Evolutionary conservation across 2,329 filamentous ascomycete genomes (phyloP), one percentile per base, ranked within the genome.

Genomic region (Esteya vermicola): DNA sequence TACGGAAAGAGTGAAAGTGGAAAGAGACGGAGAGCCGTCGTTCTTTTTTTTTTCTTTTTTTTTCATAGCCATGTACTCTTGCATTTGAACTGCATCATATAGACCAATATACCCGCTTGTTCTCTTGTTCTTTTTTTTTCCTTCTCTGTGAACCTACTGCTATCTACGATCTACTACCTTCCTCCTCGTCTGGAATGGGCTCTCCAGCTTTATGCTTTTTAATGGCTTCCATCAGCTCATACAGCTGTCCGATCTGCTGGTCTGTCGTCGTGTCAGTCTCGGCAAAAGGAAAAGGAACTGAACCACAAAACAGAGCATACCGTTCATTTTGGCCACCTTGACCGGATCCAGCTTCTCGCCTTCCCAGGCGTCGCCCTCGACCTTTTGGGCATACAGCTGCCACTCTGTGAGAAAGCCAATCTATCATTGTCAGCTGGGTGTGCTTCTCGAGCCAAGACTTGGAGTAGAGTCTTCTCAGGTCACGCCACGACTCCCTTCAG

Each of bases 331-430:
- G 45, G 85, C 79, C 41, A 96, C 66, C 60, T 94, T 94, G 1
- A 64, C 67, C 50, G 75, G 74, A 47, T 96, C 89, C 57, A 96
- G 69, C 57, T 80, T 89, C 47, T 85, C 84, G 1, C 81, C 89
- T 44, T 72, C 68, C 91, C 91, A 96, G 0, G 70, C 59, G 39
- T 93, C 81, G 0, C 88, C 89, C 54, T 96, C 89, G 14, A 98
- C 64, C 55, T 85, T 79, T 57, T 98, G 89, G 2, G 86, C 88
- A 55, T 96, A 98, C 39, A 85, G 64, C 59, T 98, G 91, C 89
- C 89, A 98, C 59, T 96, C 88, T 0, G 84, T 89, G 50, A 98
- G 68, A 58, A 98, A 98, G 2, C 89, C 91, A 51, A 96, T 85
- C 85, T 93, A 48, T 13, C 18, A 13, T 19, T n/a, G 41, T 26